Conservation (phyloP, 2,329 filamentous ascomycete genomes). For the Cladosporium sp. region DNA sequence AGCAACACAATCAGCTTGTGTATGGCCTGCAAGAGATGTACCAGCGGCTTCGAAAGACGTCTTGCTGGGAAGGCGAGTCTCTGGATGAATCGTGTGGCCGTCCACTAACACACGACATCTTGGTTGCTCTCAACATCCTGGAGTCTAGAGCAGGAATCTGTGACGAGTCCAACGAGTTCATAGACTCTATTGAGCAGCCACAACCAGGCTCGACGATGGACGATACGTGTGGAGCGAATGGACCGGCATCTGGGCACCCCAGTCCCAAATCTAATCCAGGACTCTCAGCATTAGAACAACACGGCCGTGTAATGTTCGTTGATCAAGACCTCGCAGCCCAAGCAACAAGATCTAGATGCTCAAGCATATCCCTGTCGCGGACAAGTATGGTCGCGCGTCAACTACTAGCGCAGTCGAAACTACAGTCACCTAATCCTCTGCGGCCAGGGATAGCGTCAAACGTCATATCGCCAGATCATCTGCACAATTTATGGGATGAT, state of each 20-base stretch:
- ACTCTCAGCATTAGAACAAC: too few species aligned
- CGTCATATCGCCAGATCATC: neutral
- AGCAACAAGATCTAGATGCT: too few species aligned
- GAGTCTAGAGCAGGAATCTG: too few species aligned
- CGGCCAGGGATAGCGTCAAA: too few species aligned
- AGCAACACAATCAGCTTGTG: constrained; percentile 64
- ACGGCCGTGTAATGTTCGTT: too few species aligned
- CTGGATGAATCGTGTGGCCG: constrained; percentile 57
- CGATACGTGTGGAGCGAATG: too few species aligned
- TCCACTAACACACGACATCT: constrained; percentile 61
- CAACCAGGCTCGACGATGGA: constrained; percentile 40
- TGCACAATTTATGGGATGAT: neutral
- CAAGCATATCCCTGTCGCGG: too few species aligned
- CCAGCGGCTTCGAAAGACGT: constrained; percentile 52
- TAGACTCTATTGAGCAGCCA: constrained; percentile 59
- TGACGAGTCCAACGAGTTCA: constrained; percentile 59
- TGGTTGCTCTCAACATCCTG: constrained; percentile 61
- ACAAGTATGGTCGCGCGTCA: too few species aligned
- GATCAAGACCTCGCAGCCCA: too few species aligned
- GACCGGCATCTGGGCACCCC: too few species aligned
- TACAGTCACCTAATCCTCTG: neutral
- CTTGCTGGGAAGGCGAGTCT: constrained; percentile 59
- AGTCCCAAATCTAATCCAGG: too few species aligned
- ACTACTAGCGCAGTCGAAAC: too few species aligned
- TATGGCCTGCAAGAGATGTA: constrained; percentile 63